Base-by-base conservation (phyloP, 1,284 basidiomycete species). In the Ganoderma boninense region DNA sequence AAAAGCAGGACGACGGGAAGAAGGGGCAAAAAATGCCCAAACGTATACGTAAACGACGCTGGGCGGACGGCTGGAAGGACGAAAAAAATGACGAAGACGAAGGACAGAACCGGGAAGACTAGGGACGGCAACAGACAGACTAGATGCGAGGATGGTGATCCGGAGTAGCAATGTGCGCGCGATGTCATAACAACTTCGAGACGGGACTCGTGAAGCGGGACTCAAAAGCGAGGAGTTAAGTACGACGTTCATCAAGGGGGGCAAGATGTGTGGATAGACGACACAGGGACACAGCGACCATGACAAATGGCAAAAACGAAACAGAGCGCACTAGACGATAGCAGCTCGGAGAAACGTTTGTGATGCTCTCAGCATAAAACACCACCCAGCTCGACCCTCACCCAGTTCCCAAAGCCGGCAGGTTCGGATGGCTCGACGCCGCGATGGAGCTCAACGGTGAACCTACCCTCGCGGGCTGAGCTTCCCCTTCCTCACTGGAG, bases 401-500 rank as follows among this genome's bases (percentile, higher is more conserved):
- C n/a, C 73, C 65, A 4, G 73, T 59, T 16, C 69, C 64, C 54
- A 74, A 44, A 35, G 54, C 67, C 8, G 73, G 38, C 40, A 74
- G 38, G 40, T 74, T 74, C 23, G 73, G 73, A 65, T 74, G 73
- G 29, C 67, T 69, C 14, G 70, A 70, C n/a, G 73, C 69, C 35
- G 73, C 73, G 11, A 72, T 61, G 38, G 70, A 65, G 61, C 67
- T 71, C 57, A 73, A n/a, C 20, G 40, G 40, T 43, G 43, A 62
- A 26, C n/a, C 61, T 3, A 20, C 40, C 16, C 23, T 43, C 26
- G 14, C 11, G 64, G 61, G n/a, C 69, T 61, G 26, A 54, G 46
- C 16, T 63, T 46, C 40, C 65, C 59, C 65, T 79, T 80, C 61
- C 81, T 82, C 2, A 83, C 80, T 4, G 91, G 91, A 54, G 89